Percentiles rank a stretch among this genome's conserved stretches.
These are phyloP conservation scores for Starmerella tilneyi DNA, from an alignment of 805 yeast genomes.

Conservation along the genomic window DNA sequence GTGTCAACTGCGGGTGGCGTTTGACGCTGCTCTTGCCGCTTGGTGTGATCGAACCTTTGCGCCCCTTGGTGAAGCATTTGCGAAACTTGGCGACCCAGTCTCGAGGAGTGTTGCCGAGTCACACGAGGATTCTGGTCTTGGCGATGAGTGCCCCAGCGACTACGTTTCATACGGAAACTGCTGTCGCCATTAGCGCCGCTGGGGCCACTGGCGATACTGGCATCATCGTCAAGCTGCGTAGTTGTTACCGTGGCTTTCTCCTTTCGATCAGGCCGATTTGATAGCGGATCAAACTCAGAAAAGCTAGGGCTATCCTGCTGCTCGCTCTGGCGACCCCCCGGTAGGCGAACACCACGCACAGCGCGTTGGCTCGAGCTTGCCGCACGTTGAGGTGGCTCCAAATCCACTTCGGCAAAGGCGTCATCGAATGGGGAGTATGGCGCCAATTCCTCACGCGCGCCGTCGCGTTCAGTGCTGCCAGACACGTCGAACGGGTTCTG, in stretches of 20 bases:
- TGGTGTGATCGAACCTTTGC: background rate
- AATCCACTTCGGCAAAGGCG: slow-evolving; percentile 21
- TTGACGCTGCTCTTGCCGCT: background rate
- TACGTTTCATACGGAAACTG: slow-evolving; percentile 17
- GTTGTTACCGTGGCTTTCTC: background rate
- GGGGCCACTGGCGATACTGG: slow-evolving; percentile 15
- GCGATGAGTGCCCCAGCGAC: slow-evolving; percentile 76
- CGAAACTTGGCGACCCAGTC: slow-evolving; percentile 19
- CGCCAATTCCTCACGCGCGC: slow-evolving; percentile 4
- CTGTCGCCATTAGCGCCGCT: too few species aligned
- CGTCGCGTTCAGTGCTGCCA: slow-evolving; percentile 5
- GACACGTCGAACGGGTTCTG: slow-evolving; percentile 17
- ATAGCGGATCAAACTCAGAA: slow-evolving; percentile 1
- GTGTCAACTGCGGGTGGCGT: background rate
- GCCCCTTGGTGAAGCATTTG: slow-evolving; percentile 18
- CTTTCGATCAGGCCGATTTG: background rate
- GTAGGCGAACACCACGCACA: slow-evolving; percentile 17
- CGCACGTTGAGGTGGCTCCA: slow-evolving; percentile 18
- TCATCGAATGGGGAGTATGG: slow-evolving; percentile 21
- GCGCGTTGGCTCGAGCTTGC: slow-evolving; percentile 20
- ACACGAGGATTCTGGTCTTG: slow-evolving; percentile 33
- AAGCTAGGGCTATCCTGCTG: slow-evolving; percentile 4
- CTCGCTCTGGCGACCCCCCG: slow-evolving; percentile 11
- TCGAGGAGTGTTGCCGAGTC: slow-evolving; percentile 5
- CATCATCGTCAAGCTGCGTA: slow-evolving; percentile 6